Base-by-base conservation (phyloP, 371 early-diverging fungal genomes). In the Mortierella sp. region DNA sequence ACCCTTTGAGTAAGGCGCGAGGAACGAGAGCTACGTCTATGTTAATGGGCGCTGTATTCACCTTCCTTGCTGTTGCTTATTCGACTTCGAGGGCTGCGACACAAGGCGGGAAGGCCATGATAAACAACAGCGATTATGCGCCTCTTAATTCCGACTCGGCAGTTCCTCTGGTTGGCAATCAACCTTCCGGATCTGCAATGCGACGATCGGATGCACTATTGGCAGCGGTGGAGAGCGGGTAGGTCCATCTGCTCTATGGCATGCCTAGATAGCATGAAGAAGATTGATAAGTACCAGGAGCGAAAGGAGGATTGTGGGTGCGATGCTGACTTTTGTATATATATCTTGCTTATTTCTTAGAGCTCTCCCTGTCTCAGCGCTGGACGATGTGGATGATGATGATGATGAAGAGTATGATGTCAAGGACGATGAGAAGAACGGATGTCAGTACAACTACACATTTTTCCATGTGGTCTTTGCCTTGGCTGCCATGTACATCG, bases 391-490 rank as follows among this genome's bases (percentile, higher is more conserved):
- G 17, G 84, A 84, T n/a, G n/a, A n/a, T 50, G 89, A 84, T 15
- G 86, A 82, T 28, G 84, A 80, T 11, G 80, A 68, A 43, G 76
- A 61, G 15, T 64, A 70, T 47, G 85, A 85, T 56, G 80, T 70
- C 63, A 81, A 75, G 73, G 96, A 98, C 75, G 97, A 97, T 67
- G 98, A 97, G 79, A 82, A 84, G 56, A 85, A 88, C 56, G 96
- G 94, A 3, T 89, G 91, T 21, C 87, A 92, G 52, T 99, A 99
- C 84, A 96, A 85, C 81, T 99, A 97, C 76, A 83, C 96, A 17
- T 95, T 96, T 83, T 99, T 97, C 85, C 97, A 99, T 75, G 65
- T 96, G 94, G 90, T 96, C 17, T 97, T 98, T 81, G 90, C 91
- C 47, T 81, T 97, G 44, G 99, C 94, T 5, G 86, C 94, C 27